Percentiles rank a stretch among this genome's conserved stretches.
These are phyloP conservation scores for Cucumis melo DNA, from an alignment of 306 rosid genomes.

Conservation along the genomic window DNA sequence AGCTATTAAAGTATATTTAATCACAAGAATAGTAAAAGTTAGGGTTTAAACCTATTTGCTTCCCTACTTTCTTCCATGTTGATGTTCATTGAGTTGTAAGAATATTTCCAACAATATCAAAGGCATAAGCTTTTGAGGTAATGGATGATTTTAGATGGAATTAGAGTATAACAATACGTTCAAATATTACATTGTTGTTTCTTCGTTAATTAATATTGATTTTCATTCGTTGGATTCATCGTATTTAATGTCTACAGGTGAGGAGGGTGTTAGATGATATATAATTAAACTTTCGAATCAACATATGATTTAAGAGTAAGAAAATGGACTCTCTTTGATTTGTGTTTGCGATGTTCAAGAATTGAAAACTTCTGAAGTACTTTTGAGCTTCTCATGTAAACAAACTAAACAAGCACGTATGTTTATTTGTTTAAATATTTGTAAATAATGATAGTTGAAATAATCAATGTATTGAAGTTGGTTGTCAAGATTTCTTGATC, in stretches of 20 bases:
- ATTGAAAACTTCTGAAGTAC: background rate
- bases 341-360: background rate
- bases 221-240: too few species aligned
- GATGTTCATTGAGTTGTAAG: background rate
- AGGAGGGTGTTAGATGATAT: too few species aligned
- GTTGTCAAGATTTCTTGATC: background rate
- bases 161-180: too few species aligned
- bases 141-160: too few species aligned
- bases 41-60: background rate
- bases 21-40: background rate
- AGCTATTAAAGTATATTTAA: background rate
- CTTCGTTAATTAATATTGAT: too few species aligned
- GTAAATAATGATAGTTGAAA: background rate
- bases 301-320: background rate
- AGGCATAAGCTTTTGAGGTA: too few species aligned
- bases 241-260: too few species aligned
- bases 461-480: background rate
- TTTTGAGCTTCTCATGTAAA: background rate
- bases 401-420: background rate
- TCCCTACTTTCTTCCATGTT: background rate
- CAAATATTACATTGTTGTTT: too few species aligned
- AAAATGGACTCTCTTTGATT: background rate
- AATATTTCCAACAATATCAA: too few species aligned
- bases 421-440: background rate
- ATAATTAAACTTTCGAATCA: too few species aligned